phyloP scores from a whole-genome alignment of 805 yeast species.

The Vanderwaltozyma verrucispora region DNA sequence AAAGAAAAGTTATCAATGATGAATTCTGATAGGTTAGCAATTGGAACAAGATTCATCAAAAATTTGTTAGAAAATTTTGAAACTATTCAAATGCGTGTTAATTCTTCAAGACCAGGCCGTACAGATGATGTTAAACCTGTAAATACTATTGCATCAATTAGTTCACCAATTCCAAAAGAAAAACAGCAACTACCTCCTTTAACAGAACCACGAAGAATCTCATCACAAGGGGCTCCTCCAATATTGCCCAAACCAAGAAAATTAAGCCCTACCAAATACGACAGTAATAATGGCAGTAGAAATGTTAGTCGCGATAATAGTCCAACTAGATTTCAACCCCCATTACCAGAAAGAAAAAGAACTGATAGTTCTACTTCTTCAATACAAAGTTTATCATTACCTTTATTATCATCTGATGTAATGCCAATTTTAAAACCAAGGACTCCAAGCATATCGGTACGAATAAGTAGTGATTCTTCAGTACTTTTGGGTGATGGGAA shows the following conservation, averaged over 20 bases:
- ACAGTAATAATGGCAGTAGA: constrained; percentile 1
- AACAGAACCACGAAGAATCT: not conserved
- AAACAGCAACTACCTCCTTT: not conserved
- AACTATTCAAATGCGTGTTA: constrained; percentile 16
- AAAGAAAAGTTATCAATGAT: constrained; percentile 37
- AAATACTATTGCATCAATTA: constrained; percentile 1
- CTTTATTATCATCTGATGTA: constrained; percentile 1
- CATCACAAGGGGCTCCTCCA: constrained; percentile 7
- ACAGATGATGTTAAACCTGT: not conserved
- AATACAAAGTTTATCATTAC: constrained; percentile 5
- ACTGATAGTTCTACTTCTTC: not conserved
- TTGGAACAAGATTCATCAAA: constrained; percentile 44
- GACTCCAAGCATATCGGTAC: constrained; percentile 9
- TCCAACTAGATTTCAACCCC: constrained; percentile 7
- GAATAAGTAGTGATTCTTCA: constrained; percentile 14
- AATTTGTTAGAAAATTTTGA: constrained; percentile 45
- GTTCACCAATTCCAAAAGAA: constrained; percentile 4
- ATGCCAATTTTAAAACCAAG: constrained; percentile 6
- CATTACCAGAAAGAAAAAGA: constrained; percentile 4
- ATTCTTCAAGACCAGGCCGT: constrained; percentile 4
- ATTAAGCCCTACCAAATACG: constrained; percentile 17
- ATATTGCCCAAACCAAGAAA: constrained; percentile 21
- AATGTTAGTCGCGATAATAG: constrained; percentile 7
- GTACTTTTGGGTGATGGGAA: constrained; percentile 1
- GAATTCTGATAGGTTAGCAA: constrained; percentile 37